Base-by-base conservation (phyloP, 306 rosid species). In the Lathyrus tuberosus region DNA sequence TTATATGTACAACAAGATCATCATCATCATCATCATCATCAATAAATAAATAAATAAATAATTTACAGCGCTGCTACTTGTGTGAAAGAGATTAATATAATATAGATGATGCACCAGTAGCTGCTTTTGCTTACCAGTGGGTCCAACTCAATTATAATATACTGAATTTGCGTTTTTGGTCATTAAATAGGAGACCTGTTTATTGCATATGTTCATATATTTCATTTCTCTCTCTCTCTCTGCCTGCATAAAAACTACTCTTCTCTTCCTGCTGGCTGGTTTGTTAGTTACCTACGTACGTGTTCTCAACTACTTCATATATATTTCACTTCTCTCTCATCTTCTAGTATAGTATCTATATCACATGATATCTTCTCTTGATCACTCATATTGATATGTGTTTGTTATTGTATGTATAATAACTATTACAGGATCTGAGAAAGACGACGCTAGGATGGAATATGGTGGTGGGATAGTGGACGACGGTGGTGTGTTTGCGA, bases 381-480 rank as follows among this genome's bases (percentile, higher is more conserved):
- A 9, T 16, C 5, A 17, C 57, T 16, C 11, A 46, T n/a, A 46
- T 26, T 3, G 3, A 26, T 46, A n/a, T 46, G n/a, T n/a, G n/a
- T n/a, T n/a, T n/a, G n/a, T n/a, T n/a, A n/a, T n/a, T n/a, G n/a
- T n/a, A 46, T 22, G 11, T 9, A 8, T 14, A 8, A 3, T 20
- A 10, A 10, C 14, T 4, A 12, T 11, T 2, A 26, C 14, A 56
- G 62, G 62, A 26, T 56, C 62, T 52, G 15, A 11, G n/a, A 53
- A 22, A 59, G 6, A 17, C 10, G 24, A 4, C 6, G 22, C 40
- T 35, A 71, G 18, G 17, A 78, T 83, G 86, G 84, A 82, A 15
- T 85, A 82, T 22, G 72, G 61, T 33, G 43, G 72, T n/a, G 49
- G 33, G 17, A 42, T 56, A 62, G 37, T 72, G 66, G 69, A 16